Base-by-base conservation (phyloP, 1,284 basidiomycete genomes). In the Rhodotorula sp. region DNA sequence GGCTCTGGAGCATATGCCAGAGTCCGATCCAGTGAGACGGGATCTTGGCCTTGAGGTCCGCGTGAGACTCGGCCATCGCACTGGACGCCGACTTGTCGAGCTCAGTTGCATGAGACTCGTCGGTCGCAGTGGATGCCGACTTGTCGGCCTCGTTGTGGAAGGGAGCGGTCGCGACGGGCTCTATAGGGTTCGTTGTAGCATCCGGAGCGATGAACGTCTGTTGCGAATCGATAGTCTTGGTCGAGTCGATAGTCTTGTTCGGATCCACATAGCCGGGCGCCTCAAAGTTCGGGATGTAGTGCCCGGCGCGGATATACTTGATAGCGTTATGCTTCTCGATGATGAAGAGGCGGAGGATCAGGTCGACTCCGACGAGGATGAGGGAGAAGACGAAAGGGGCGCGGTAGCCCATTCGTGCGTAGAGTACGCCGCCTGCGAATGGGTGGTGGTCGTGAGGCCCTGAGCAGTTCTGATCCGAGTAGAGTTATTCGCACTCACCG, bases 301-400 rank as follows among this genome's bases (percentile, higher is more conserved):
- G 57, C 3, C 73, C 73, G 8, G 46, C 56, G 16, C 34, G 21
- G 31, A 78, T 71, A 67, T 73, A 73, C 10, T 58, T 39, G 39
- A 74, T 52, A 46, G 75, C 77, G 5, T 21, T 21, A 26, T 75
- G 74, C 39, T 79, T 78, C 69, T 79, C 79, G 59, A 79, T 63
- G 31, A 79, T 67, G 47, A 76, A 20, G 0, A 79, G 51, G 7
- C 79, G 74, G 8, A 79, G 62, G 3, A 75, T 20, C 5, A 76
- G 56, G 34, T 79, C 79, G 58, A 72, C 23, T 26, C 43, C 71
- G 58, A 79, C 69, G 46, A 75, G 71, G 46, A 65, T 63, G 34
- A 79, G 59, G 15, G 74, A 66, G 63, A 79, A 79, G 46, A 77
- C 62, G 66, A 78, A 79, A 2, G 79, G 79, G 0, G 76, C 78